Base-by-base conservation (phyloP, 148 eudicot species). In the Cornus kousa region DNA sequence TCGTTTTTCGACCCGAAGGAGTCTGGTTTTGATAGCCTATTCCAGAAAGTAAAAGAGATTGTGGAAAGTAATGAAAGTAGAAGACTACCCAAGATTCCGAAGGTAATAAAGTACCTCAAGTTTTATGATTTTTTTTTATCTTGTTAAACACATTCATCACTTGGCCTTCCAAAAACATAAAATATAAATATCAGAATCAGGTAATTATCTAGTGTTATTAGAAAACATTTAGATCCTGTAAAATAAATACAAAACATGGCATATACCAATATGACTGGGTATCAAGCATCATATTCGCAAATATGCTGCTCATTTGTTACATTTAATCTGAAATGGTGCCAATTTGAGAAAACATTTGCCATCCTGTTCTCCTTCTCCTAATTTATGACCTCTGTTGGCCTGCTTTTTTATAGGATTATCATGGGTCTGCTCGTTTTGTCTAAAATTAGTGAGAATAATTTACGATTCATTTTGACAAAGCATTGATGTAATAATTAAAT, bases 61-160 rank as follows among this genome's bases (percentile, higher is more conserved):
- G 90, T 96, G 9, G 97, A 96, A 84, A 94, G 95, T 81, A 96
- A 96, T 83, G 99, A 96, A 84, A 93, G 87, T 70, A 85, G 95
- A 85, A 86, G 97, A 80, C 91, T 93, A 79, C 99, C 99, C 13
- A 96, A 96, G 91, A 85, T 96, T 77, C 90, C 98, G 13, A 96
- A 93, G 98, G 97, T 92, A 88, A 70, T 75, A 55, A 60, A n/a
- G 9, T 37, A 14, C 10, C 74, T 53, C 59, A 53, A 48, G 53
- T 53, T 53, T 16, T 4, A 28, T 28, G 8, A 43, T 43, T 6
- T 43, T 43, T 43, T 43, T 9, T 43, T 6, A 4, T 43, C 48
- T 6, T 6, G 48, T 35, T 28, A 28, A 28, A 28, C 28, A 28
- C 28, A 28, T 28, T 28, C 28, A 28, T 28, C 28, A 28, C 28